phyloP scores from a whole-genome alignment of 2,329 filamentous ascomycete genomes.

The Zymoseptoria pseudotritici region DNA sequence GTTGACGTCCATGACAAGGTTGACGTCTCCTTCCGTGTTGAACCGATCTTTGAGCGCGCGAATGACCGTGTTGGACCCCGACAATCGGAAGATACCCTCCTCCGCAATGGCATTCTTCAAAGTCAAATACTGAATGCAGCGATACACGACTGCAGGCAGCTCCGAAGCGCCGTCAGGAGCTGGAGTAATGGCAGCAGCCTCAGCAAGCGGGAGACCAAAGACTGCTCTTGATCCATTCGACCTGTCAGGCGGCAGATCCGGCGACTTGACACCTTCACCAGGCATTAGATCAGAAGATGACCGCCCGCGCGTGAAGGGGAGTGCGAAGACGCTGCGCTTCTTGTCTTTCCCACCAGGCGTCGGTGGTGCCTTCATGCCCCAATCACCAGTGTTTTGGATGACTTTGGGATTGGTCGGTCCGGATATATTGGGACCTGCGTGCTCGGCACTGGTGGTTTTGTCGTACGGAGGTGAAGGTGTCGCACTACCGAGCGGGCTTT shows the following conservation, averaged over 20 bases:
- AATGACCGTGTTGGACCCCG: constrained; percentile 93
- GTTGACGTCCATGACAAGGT: constrained; percentile 68
- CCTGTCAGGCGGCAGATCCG: constrained; percentile 20
- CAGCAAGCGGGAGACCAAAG: constrained; percentile 77
- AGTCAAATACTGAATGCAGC: constrained; percentile 88
- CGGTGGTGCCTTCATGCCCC: constrained; percentile 66
- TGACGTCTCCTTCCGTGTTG: constrained; percentile 85
- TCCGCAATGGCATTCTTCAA: constrained; percentile 73
- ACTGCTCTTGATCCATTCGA: constrained; percentile 41
- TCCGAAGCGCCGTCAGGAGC: constrained; percentile 66
- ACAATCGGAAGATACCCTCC: constrained; percentile 93
- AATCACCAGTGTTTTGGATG: constrained; percentile 74
- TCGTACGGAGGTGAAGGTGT: constrained; percentile 31
- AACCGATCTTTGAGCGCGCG: constrained; percentile 86
- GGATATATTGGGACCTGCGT: constrained; percentile 55
- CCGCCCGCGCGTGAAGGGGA: constrained; percentile 51
- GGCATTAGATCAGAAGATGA: constrained; percentile 59
- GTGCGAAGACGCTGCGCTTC: constrained; percentile 59
- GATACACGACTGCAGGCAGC: constrained; percentile 86
- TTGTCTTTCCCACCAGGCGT: constrained; percentile 62
- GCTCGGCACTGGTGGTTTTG: constrained; percentile 24
- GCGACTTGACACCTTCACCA: constrained; percentile 19
- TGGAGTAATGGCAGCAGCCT: constrained; percentile 75
- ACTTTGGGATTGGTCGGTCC: constrained; percentile 75
- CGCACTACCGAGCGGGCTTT: constrained; percentile 12